Conservation (phyloP, 2,329 filamentous ascomycete genomes). For the Trematosphaeria pertusa region DNA sequence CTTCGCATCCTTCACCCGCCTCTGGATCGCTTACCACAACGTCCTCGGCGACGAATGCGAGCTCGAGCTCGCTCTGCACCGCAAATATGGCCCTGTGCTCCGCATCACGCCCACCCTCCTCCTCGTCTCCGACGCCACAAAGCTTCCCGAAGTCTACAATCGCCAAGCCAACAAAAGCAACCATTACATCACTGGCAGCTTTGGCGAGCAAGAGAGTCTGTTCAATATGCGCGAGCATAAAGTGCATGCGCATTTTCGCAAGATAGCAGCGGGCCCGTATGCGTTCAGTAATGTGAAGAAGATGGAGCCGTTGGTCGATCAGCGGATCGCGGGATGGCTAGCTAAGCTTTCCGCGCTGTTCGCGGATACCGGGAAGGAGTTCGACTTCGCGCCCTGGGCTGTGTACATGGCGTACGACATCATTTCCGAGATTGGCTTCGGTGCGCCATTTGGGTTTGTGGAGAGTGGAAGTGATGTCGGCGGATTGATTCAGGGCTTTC, state of each 20-base stretch:
- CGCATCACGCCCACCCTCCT: constrained; percentile 55
- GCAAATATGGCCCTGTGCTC: constrained; percentile 53
- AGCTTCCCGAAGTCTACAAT: constrained; percentile 64
- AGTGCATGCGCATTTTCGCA: constrained; percentile 60
- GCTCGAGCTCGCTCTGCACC: constrained; percentile 51
- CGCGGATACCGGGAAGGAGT: constrained; percentile 51
- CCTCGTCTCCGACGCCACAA: constrained; percentile 61
- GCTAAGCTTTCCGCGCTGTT: constrained; percentile 57
- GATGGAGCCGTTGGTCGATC: constrained; percentile 65
- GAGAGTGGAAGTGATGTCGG: constrained; percentile 58
- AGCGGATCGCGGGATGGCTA: constrained; percentile 59
- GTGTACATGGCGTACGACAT: constrained; percentile 62
- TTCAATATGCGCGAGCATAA: constrained; percentile 65
- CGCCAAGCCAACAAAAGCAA: constrained; percentile 64
- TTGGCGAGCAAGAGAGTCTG: constrained; percentile 62
- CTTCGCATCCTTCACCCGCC: constrained; percentile 59
- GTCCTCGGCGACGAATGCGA: constrained; percentile 55
- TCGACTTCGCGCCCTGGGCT: constrained; percentile 65
- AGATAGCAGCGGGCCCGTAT: constrained; percentile 63
- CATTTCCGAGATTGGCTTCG: constrained; percentile 64
- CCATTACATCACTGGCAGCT: constrained; percentile 65
- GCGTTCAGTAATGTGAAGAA: constrained; percentile 64
- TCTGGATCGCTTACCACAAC: constrained; percentile 63
- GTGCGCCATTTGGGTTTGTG: constrained; percentile 63
- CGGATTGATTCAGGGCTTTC: constrained; percentile 63